Conservation (phyloP, 78 protist genomes). For the Corallochytrium limacisporum region DNA sequence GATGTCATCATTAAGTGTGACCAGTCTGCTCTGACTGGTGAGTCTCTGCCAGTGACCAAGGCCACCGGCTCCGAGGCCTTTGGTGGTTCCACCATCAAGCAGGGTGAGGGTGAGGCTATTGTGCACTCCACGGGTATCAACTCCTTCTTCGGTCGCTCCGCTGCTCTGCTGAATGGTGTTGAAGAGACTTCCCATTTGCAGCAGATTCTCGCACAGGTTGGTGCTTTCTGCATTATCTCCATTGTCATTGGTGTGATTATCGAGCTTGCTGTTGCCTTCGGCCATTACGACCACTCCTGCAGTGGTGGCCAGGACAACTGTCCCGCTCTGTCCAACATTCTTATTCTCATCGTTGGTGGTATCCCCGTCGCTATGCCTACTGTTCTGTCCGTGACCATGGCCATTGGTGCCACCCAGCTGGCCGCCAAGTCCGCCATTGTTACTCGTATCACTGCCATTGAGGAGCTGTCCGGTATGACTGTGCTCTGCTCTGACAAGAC, state of each 20-base stretch:
- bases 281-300: slow-evolving; percentile 11
- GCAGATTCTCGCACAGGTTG: slow-evolving; percentile 38
- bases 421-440: slow-evolving; percentile 69
- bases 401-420: slow-evolving; percentile 62
- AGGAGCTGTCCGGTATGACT: slow-evolving; percentile 30
- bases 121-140: slow-evolving; percentile 70
- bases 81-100: slow-evolving; percentile 66
- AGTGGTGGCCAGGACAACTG: slow-evolving; percentile 1
- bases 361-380: slow-evolving; percentile 72
- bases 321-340: slow-evolving; percentile 29
- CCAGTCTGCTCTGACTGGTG: slow-evolving; percentile 67
- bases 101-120: slow-evolving; percentile 59
- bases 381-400: slow-evolving; percentile 67
- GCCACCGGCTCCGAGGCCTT: slow-evolving; percentile 42
- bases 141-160: slow-evolving; percentile 73
- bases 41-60: slow-evolving; percentile 59
- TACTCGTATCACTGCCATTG: slow-evolving; percentile 58
- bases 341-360: slow-evolving; percentile 49
- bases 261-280: slow-evolving; percentile 37
- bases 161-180: slow-evolving; percentile 35
- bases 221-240: slow-evolving; percentile 40
- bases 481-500: slow-evolving; percentile 79
- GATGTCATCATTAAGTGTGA: slow-evolving; percentile 41
- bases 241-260: slow-evolving; percentile 39
- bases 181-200: slow-evolving; percentile 54